Conservation (phyloP, 345 rosid genomes). For the Syzygium jambos region DNA sequence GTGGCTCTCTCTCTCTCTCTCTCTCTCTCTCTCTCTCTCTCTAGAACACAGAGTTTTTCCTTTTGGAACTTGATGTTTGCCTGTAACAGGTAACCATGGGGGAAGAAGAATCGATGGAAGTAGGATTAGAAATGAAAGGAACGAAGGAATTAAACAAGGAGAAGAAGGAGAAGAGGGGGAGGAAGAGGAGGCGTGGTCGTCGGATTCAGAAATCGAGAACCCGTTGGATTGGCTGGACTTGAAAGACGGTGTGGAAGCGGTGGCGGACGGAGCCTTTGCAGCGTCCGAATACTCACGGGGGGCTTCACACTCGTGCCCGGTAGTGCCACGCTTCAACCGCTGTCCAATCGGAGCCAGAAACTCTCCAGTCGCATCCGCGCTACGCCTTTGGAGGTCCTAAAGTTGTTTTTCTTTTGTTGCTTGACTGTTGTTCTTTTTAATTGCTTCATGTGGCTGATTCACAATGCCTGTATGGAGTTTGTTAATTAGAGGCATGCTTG, state of each 20-base stretch:
- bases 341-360: slow-evolving; percentile 70
- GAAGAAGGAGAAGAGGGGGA: neutral
- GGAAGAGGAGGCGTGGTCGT: slow-evolving; percentile 32
- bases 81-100: neutral
- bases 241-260: slow-evolving; percentile 36
- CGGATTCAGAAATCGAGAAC: slow-evolving; percentile 72
- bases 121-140: neutral
- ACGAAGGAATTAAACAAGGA: neutral
- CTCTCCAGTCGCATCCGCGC: slow-evolving; percentile 51
- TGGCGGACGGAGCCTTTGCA: slow-evolving; percentile 41
- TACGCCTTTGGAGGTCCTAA: slow-evolving; percentile 62
- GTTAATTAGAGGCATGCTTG: too few species aligned
- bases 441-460: too few species aligned
- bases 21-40: too few species aligned
- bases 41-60: neutral
- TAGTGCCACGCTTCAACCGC: slow-evolving; percentile 65
- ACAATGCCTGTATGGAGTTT: too few species aligned
- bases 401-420: too few species aligned
- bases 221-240: slow-evolving; percentile 71
- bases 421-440: too few species aligned
- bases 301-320: slow-evolving; percentile 48
- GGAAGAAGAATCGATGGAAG: slow-evolving; percentile 4
- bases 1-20: neutral
- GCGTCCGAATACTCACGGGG: slow-evolving; percentile 91
- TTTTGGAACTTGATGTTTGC: neutral